Percentiles rank a stretch among this genome's conserved stretches.
These are phyloP conservation scores for Fusarium pseudocircinatum DNA, from an alignment of 2,329 filamentous ascomycete genomes.

Conservation along the genomic window DNA sequence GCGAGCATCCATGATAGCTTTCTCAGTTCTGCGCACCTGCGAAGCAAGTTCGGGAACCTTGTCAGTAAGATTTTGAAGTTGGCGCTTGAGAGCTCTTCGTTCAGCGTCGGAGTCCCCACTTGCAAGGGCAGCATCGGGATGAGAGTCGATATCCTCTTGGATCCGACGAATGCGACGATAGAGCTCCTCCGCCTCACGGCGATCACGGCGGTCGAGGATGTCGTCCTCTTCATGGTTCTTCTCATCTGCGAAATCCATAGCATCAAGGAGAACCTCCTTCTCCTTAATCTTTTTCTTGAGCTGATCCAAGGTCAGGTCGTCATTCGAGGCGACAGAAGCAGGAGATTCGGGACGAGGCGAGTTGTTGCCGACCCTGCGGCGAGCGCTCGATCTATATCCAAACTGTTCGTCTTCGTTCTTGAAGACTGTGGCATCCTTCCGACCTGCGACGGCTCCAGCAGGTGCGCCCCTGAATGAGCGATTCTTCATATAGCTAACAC, in stretches of 20 bases:
- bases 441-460: slow-evolving; percentile 65
- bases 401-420: slow-evolving; percentile 95
- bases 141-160: slow-evolving; percentile 92
- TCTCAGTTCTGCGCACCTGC: slow-evolving; percentile 88
- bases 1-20: slow-evolving; percentile 89
- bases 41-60: slow-evolving; percentile 92
- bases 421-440: slow-evolving; percentile 96
- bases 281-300: slow-evolving; percentile 92
- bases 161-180: slow-evolving; percentile 91
- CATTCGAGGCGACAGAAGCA: slow-evolving; percentile 73
- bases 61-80: slow-evolving; percentile 88
- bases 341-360: slow-evolving; percentile 86
- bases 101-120: slow-evolving; percentile 88
- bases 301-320: slow-evolving; percentile 88
- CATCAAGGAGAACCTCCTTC: slow-evolving; percentile 92
- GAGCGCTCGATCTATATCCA: slow-evolving; percentile 92
- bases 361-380: slow-evolving; percentile 81
- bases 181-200: slow-evolving; percentile 91
- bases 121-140: slow-evolving; percentile 78
- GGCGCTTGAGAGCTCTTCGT: slow-evolving; percentile 83
- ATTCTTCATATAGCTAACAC: slow-evolving; percentile 97
- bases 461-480: slow-evolving; percentile 84
- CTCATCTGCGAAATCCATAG: slow-evolving; percentile 96
- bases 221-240: slow-evolving; percentile 91
- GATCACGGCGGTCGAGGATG: slow-evolving; percentile 86